phyloP scores from a whole-genome alignment of 441 rosid genomes.

The Francoa sonchifolia region DNA sequence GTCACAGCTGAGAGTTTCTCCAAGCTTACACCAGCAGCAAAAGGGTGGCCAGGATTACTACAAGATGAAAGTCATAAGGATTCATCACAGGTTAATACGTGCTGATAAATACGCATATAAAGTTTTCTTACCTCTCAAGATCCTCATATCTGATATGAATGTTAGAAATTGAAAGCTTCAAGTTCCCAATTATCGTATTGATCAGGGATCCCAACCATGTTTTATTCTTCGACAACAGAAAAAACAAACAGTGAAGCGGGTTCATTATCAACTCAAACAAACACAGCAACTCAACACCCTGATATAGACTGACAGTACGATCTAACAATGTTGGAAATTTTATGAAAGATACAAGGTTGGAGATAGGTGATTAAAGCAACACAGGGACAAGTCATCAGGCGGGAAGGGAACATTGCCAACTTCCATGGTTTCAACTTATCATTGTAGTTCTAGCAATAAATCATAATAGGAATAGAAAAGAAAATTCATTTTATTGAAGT shows the following conservation, averaged over 20 bases:
- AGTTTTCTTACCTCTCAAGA: constrained; percentile 61
- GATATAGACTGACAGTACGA: too few species aligned
- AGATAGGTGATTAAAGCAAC: too few species aligned
- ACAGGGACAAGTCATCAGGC: too few species aligned
- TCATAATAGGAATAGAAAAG: too few species aligned
- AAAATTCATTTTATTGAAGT: too few species aligned
- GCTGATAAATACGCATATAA: constrained; percentile 10
- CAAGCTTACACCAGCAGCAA: constrained; percentile 82
- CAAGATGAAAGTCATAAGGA: constrained; percentile 17
- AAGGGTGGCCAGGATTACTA: constrained; percentile 91
- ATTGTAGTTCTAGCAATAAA: too few species aligned
- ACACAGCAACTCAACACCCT: too few species aligned
- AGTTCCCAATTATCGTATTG: constrained; percentile 88
- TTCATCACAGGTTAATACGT: constrained; percentile 5
- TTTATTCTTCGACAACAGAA: constrained; percentile 53
- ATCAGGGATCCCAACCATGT: constrained; percentile 95
- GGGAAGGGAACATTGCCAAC: too few species aligned
- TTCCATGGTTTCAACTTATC: too few species aligned
- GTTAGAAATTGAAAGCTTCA: constrained; percentile 95
- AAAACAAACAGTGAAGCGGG: constrained; percentile 13
- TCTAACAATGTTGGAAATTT: too few species aligned
- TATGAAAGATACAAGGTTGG: too few species aligned
- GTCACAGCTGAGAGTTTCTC: constrained; percentile 95
- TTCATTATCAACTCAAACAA: constrained; percentile 3
- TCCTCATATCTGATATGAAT: constrained; percentile 99